Base-by-base conservation (phyloP, 108 stramenopile genomes). In the Mediolabrus comicus region DNA sequence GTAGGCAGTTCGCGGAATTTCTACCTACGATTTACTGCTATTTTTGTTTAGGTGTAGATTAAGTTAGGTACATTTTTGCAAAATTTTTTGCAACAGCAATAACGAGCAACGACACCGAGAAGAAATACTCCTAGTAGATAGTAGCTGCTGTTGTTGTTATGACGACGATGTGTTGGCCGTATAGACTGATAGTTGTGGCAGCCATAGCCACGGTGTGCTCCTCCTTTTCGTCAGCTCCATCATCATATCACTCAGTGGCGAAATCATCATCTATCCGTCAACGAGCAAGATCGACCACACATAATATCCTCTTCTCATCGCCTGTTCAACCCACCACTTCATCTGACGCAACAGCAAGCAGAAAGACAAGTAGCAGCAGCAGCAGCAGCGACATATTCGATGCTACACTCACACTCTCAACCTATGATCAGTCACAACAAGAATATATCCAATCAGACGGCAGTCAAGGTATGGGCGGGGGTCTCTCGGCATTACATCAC, bases 401-500 rank as follows among this genome's bases (percentile, higher is more conserved):
- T 1, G 79, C 79, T 10, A 80, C 79, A 24, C 54, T 24, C 14
- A 76, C 49, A 4, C 74, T 80, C 14, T 41, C 51, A 36, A 19
- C 25, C 5, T 72, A 72, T 33, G 79, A 80, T 14, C n/a, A 35
- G 38, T 65, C 70, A 24, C 79, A 80, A 51, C 69, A 71, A 57
- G 3, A 27, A 22, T 80, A 31, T 43, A 53, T 72, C 12, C 24
- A 54, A 43, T 34, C 57, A 0, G 70, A 80, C 24, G 67, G 67
- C 39, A 60, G 32, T 51, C 63, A 65, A 59, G 60, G 70, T 27
- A 41, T 71, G 54, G 74, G 75, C 46, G 70, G 75, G 11, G 75
- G 75, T 14, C 58, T 63, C 29, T 77, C 80, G 32, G 80, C 80
- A 3, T 58, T 52, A 26, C 46, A 62, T 8, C 75, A 75, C 75